Evolutionary conservation across 179 eudicot genomes (phyloP).

Genomic region (Drosera spatulata): DNA sequence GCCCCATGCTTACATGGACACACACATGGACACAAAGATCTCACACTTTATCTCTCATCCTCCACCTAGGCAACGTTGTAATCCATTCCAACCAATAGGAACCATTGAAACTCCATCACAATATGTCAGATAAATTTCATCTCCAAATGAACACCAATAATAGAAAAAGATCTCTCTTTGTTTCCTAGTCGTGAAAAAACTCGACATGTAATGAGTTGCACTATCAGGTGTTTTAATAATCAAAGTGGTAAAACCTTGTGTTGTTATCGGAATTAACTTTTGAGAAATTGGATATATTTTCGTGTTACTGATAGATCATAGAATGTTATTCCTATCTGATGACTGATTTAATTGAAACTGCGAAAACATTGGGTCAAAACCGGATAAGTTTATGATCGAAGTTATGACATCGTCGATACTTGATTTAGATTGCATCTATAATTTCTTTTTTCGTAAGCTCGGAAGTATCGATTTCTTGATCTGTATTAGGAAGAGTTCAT

Average conservation of each 20-base stretch:
- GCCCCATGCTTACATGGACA: slow-evolving; percentile 1
- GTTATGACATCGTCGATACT: too few species aligned
- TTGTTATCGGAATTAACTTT: too few species aligned
- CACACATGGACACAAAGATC: slow-evolving; percentile 1
- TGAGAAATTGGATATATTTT: too few species aligned
- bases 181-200: slow-evolving; percentile 23
- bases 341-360: too few species aligned
- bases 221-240: neutral
- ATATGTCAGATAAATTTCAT: slow-evolving; percentile 20
- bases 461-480: too few species aligned
- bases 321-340: too few species aligned
- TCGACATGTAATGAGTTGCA: slow-evolving; percentile 11
- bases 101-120: slow-evolving; percentile 45
- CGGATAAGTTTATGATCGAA: too few species aligned
- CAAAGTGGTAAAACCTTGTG: neutral
- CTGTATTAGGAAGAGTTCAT: too few species aligned
- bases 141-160: neutral
- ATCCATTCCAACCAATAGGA: slow-evolving; percentile 85
- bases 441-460: too few species aligned
- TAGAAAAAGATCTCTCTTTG: slow-evolving; percentile 8
- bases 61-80: slow-evolving; percentile 20
- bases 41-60: slow-evolving; percentile 20
- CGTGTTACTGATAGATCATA: too few species aligned
- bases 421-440: too few species aligned
- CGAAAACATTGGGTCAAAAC: too few species aligned